Evolutionary conservation across 164 flowering plant genomes (phyloP).

Genomic region (Tetracentron sinense): DNA sequence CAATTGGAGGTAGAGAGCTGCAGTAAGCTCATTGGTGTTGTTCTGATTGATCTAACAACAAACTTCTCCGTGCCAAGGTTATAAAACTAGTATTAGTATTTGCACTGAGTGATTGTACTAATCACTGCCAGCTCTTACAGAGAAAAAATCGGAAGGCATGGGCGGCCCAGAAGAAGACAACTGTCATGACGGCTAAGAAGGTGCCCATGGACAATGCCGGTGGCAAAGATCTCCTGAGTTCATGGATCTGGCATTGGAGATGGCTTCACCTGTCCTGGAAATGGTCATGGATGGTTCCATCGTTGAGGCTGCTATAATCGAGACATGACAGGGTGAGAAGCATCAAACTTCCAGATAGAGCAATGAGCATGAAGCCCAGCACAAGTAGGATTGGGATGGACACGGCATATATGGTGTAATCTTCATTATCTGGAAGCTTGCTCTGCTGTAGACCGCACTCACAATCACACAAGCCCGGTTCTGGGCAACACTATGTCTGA

Average conservation of each 20-base stretch:
- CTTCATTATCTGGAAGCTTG: conserved; percentile 94
- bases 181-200: conserved; percentile 62
- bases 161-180: conserved; percentile 56
- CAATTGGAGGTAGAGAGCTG: conserved; percentile 84
- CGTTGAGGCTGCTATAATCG: conserved; percentile 83
- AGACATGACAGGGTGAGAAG: conserved; percentile 89
- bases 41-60: conserved; percentile 43
- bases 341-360: conserved; percentile 83
- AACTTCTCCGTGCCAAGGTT: conserved; percentile 38
- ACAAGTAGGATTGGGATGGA: conserved; percentile 89
- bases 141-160: conserved; percentile 56
- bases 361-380: conserved; percentile 73
- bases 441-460: conserved; percentile 81
- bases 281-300: conserved; percentile 96
- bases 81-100: not conserved
- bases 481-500: conserved; percentile 85
- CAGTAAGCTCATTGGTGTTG: conserved; percentile 41
- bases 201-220: conserved; percentile 69
- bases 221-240: conserved; percentile 77
- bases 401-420: conserved; percentile 92
- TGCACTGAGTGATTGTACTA: not conserved
- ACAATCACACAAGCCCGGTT: conserved; percentile 81
- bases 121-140: conserved; percentile 34
- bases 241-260: conserved; percentile 88
- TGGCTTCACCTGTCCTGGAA: conserved; percentile 87